Percentiles rank a stretch among this genome's conserved stretches.
Conservation (phyloP, 345 rosid genomes). For the Schrenkiella parvula region DNA sequence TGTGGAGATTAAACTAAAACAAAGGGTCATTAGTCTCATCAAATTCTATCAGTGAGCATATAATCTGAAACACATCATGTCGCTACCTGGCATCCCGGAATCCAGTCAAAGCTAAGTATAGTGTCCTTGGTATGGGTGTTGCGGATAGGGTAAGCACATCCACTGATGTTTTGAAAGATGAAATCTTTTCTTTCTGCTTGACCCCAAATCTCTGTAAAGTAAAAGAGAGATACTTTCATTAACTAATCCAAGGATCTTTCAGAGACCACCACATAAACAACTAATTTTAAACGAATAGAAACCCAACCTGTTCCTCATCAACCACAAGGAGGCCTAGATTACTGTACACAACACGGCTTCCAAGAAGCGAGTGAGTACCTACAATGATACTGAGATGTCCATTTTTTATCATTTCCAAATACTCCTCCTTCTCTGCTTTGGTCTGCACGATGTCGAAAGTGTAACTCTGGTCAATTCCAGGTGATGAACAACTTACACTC, state of each 20-base stretch:
- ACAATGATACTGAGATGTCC: conserved; percentile 80
- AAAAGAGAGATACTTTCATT: conserved; percentile 26
- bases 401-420: conserved; percentile 63
- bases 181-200: conserved; percentile 96
- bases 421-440: conserved; percentile 71
- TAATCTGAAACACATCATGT: conserved; percentile 2
- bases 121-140: conserved; percentile 95
- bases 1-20: conserved; percentile 79
- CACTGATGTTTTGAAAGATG: conserved; percentile 88
- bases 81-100: conserved; percentile 98
- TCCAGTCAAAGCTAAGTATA: conserved; percentile 91
- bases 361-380: conserved; percentile 97
- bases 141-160: conserved; percentile 97
- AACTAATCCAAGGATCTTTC: conserved; percentile 29
- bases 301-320: conserved; percentile 93
- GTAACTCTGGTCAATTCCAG: conserved; percentile 19
- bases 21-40: conserved; percentile 17
- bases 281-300: conserved; percentile 9
- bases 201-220: conserved; percentile 85
- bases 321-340: conserved; percentile 96
- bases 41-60: neutral
- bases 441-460: conserved; percentile 49
- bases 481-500: conserved; percentile 6
- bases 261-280: neutral
- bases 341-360: conserved; percentile 82